Percentiles rank a stretch among this genome's conserved stretches.
Evolutionary conservation across 148 eudicot genomes (phyloP).

Genomic region (Nepenthes mirabilis): DNA sequence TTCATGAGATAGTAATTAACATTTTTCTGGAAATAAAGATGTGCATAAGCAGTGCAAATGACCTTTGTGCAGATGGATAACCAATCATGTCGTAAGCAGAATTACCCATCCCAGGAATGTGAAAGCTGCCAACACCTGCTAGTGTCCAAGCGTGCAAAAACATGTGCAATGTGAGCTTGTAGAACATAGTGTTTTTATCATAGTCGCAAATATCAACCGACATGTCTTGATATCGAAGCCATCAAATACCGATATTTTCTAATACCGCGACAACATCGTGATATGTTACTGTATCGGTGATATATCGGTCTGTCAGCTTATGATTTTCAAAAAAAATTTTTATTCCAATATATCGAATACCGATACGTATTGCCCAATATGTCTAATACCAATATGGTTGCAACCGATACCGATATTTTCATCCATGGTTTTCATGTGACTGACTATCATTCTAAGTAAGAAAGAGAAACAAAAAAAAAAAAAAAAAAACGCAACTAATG

Average conservation of each 20-base stretch:
- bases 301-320: neutral
- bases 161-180: conserved; percentile 91
- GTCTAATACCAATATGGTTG: too few relatives aligned
- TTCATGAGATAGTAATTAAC: conserved; percentile 1
- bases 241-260: neutral
- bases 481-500: too few relatives aligned
- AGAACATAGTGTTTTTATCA: conserved; percentile 28
- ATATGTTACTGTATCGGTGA: too few relatives aligned
- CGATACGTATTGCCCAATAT: too few relatives aligned
- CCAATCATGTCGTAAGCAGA: conserved; percentile 91
- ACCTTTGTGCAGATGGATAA: conserved; percentile 98
- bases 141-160: conserved; percentile 93
- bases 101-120: conserved; percentile 86
- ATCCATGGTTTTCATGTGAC: conserved; percentile 17
- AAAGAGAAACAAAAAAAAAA: conserved; percentile 3
- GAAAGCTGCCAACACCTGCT: conserved; percentile 97
- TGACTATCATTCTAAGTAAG: conserved; percentile 22
- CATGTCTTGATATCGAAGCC: neutral
- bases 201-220: neutral
- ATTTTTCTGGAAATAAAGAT: conserved; percentile 17
- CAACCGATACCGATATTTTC: too few relatives aligned
- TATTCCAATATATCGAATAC: too few relatives aligned
- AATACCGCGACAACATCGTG: too few relatives aligned
- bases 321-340: neutral
- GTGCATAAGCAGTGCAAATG: conserved; percentile 92